Base-by-base conservation (phyloP, 352 stramenopile genomes). In the Pythium aristosporum region DNA sequence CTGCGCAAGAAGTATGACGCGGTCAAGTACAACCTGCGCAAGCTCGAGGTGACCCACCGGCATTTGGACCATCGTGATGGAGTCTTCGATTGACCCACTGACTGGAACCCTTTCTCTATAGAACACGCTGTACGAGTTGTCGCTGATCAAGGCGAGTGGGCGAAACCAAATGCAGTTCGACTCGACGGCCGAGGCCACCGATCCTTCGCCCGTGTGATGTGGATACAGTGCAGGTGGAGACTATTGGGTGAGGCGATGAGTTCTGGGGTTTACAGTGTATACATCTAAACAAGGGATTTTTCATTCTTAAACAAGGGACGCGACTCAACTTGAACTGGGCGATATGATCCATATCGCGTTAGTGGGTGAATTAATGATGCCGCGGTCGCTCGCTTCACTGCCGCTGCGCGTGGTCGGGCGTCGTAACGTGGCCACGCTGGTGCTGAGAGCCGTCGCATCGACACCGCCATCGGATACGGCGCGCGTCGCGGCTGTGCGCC, bases 101-200 rank as follows among this genome's bases (percentile, higher is more conserved):
- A 30, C 25, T 30, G 25, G 25, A 30, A 5, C 25, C 25, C 25
- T 30, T 30, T 30, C 28, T 21, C 34, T n/a, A 18, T 56, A 94
- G 81, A 98, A 97, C 41, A 85, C 96, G 15, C 61, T 98, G 47
- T 98, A 98, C 68, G 95, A 98, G 71, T 71, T 98, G 25, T 95
- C 87, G 37, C 76, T 98, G 42, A 79, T 93, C 44, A 85, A 80
- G 43, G 77, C 77, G 42, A 84, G 70, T n/a, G 84, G 84, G 9
- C 57, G 89, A 2, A 74, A 70, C 25, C 52, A 30, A 30, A 30
- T 92, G 10, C 79, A 81, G 39, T 57, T 76, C 0, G 69, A 87
- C 9, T 69, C 61, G 25, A 67, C 64, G 2, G 20, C 39, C 5
- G 61, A 76, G 2, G 69, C 25, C 25, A 30, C 25, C 3, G 25